phyloP scores from a whole-genome alignment of 208 protist species.

The Leishmania aethiopica region DNA sequence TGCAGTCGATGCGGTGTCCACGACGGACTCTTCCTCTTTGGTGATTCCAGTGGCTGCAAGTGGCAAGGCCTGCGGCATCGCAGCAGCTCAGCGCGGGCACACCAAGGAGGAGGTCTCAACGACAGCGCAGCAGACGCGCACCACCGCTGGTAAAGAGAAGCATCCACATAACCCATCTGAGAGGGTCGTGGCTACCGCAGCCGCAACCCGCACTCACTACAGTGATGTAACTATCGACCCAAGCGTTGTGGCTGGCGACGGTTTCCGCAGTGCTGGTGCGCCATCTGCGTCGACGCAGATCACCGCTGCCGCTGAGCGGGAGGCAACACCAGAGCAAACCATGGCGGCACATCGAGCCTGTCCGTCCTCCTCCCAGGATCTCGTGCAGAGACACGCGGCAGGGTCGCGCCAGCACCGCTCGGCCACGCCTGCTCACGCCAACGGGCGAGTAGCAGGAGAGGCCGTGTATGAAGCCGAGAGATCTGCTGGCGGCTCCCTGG shows the following conservation, averaged over 20 bases:
- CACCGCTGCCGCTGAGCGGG: conserved; percentile 3
- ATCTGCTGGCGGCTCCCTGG: conserved; percentile 2
- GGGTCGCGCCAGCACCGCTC: neutral
- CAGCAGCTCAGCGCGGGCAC: neutral
- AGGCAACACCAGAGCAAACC: conserved; percentile 18
- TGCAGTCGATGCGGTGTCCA: neutral
- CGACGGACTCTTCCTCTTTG: neutral
- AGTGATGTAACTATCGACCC: neutral
- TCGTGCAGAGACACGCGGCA: neutral
- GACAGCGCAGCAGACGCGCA: neutral
- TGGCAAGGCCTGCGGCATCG: neutral
- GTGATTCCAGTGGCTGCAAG: neutral
- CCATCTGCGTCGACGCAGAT: neutral
- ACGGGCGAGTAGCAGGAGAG: neutral
- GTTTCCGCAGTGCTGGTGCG: neutral
- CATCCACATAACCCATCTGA: neutral
- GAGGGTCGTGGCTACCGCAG: neutral
- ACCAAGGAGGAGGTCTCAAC: neutral
- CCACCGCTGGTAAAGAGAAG: neutral
- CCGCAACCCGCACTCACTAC: neutral
- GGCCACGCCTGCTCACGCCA: neutral
- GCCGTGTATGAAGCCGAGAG: neutral
- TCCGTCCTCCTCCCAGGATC: neutral
- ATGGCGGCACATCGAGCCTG: neutral
- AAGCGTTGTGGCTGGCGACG: neutral